These are phyloP conservation scores for Ceratocystis variospora DNA, from an alignment of 2,329 filamentous ascomycete genomes.

Conservation along the genomic window DNA sequence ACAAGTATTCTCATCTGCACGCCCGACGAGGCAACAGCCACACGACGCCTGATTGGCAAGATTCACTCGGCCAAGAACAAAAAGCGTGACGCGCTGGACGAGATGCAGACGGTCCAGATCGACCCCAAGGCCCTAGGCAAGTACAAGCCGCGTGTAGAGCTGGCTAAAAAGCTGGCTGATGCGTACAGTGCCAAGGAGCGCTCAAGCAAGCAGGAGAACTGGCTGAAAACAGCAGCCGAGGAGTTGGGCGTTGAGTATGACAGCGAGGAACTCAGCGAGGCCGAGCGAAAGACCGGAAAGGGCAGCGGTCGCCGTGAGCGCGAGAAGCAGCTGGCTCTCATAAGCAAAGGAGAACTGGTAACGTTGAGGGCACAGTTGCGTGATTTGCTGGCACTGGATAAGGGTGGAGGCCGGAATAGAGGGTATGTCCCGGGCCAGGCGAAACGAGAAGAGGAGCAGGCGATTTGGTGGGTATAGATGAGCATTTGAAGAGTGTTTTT, in stretches of 20 bases:
- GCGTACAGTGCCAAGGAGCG: slow-evolving; percentile 76
- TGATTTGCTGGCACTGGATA: slow-evolving; percentile 52
- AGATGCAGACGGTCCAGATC: slow-evolving; percentile 65
- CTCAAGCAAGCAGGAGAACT: slow-evolving; percentile 67
- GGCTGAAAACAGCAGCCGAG: slow-evolving; percentile 71
- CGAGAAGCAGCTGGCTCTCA: slow-evolving; percentile 51
- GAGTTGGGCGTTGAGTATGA: slow-evolving; percentile 92
- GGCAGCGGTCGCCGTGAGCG: slow-evolving; percentile 61
- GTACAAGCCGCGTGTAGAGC: slow-evolving; percentile 59
- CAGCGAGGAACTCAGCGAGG: slow-evolving; percentile 73
- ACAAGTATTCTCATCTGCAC: slow-evolving; percentile 78
- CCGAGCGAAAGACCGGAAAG: slow-evolving; percentile 55
- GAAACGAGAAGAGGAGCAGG: slow-evolving; percentile 10
- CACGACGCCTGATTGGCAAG: slow-evolving; percentile 70
- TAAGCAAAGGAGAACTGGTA: slow-evolving; percentile 62
- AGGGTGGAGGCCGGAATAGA: slow-evolving; percentile 82
- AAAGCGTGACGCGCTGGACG: slow-evolving; percentile 38
- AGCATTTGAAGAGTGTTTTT: too few species aligned
- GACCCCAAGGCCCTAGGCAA: slow-evolving; percentile 65
- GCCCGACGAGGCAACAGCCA: slow-evolving; percentile 79
- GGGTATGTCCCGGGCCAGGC: slow-evolving; percentile 55
- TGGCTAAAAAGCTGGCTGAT: slow-evolving; percentile 83
- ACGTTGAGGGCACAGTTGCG: slow-evolving; percentile 58
- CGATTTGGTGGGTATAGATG: slow-evolving; percentile 11
- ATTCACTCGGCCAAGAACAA: slow-evolving; percentile 55